Base-by-base conservation (phyloP, 108 stramenopile genomes). In the Schizochytrium sp. region DNA sequence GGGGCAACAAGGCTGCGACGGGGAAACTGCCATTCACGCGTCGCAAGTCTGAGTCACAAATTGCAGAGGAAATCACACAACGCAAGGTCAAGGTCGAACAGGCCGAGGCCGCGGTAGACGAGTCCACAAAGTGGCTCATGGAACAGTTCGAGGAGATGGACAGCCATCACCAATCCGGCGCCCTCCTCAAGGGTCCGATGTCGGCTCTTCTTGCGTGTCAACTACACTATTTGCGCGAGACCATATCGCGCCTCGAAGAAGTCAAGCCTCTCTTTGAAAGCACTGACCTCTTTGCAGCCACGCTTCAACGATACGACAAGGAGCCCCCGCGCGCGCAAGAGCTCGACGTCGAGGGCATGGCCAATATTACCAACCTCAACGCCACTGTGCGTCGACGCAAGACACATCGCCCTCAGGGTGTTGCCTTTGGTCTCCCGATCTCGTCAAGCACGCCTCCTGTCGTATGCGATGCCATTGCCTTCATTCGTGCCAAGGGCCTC, bases 101-200 rank as follows among this genome's bases (percentile, higher is more conserved):
- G 51, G 76, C 76, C n/a, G 76, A 83, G 76, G 51, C n/a, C 1
- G 48, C 51, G 6, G 76, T 83, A 8, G 76, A 83, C 48, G 6
- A 8, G 45, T 45, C 43, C 76, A 83, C 76, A 43, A 83, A 83
- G 23, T 83, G 76, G 76, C 76, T 83, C n/a, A n/a, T 83, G 4
- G 76, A 83, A 34, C 76, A 83, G 28, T 83, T 83, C 1, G 48
- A 83, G 48, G 76, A 83, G 12, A 83, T 83, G 76, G 76, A 83
- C 43, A 53, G 28, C 25, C 76, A 83, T 43, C 76, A 53, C 51
- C 51, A 25, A 18, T 47, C 45, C 25, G 76, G 76, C 10, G 51
- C 51, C n/a, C 45, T 83, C 10, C 51, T 83, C 23, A 53, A 83
- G 48, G 76, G 76, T 6, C 76, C 76, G 14, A 83, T 83, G 76